These are phyloP conservation scores for Hondaea fermentalgiana DNA, from an alignment of 108 stramenopile species.

Conservation along the genomic window DNA sequence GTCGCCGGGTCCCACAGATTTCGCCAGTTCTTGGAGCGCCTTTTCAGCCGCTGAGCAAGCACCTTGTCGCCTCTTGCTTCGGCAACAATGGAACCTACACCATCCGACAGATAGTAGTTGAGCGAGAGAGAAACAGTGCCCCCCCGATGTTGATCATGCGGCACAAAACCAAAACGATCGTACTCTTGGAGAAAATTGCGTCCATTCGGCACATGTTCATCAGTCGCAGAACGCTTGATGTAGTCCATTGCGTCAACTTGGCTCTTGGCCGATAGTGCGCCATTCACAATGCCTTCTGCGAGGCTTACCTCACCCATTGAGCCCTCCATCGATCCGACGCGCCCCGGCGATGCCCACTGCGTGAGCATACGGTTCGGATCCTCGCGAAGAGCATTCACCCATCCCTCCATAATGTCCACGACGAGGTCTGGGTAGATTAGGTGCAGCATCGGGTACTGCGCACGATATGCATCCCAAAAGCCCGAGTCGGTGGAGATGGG, in stretches of 20 bases:
- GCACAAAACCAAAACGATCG: conserved; percentile 20
- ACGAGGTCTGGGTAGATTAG: conserved; percentile 24
- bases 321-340: conserved; percentile 31
- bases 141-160: neutral
- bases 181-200: conserved; percentile 13
- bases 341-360: conserved; percentile 32
- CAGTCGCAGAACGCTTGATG: neutral
- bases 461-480: conserved; percentile 35
- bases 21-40: neutral
- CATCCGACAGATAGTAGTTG: conserved; percentile 28
- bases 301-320: conserved; percentile 33
- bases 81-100: conserved; percentile 8
- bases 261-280: neutral
- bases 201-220: neutral
- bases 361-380: conserved; percentile 25
- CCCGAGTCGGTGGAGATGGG: conserved; percentile 27
- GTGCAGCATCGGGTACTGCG: conserved; percentile 26
- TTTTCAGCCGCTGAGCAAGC: neutral
- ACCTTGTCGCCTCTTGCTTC: neutral
- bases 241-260: conserved; percentile 10
- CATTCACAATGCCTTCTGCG: conserved; percentile 30
- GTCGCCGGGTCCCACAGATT: neutral
- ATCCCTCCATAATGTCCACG: conserved; percentile 23
- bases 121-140: conserved; percentile 23
- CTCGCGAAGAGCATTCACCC: conserved; percentile 33